phyloP scores from a whole-genome alignment of 2,329 filamentous ascomycete species.

The Claviceps pazoutovae region DNA sequence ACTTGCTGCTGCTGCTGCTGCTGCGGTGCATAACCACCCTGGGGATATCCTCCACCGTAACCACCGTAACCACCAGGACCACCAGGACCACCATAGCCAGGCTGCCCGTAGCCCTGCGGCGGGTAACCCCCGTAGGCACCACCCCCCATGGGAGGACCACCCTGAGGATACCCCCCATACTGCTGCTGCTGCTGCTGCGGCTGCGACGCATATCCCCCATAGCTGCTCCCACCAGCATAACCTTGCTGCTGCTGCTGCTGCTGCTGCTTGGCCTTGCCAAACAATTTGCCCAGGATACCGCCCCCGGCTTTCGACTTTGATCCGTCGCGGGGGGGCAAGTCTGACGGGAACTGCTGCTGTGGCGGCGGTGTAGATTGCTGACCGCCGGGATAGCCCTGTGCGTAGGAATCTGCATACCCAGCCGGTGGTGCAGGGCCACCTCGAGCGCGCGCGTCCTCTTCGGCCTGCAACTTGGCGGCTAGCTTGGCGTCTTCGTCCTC shows the following conservation, averaged over 20 bases:
- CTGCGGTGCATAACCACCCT: constrained; percentile 14
- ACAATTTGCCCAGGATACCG: constrained; percentile 35
- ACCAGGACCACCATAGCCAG: constrained; percentile 19
- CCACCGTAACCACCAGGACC: constrained; percentile 17
- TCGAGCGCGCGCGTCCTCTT: constrained; percentile 56
- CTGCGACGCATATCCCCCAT: constrained; percentile 1
- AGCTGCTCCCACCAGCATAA: constrained; percentile 12
- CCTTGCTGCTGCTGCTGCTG: constrained; percentile 10
- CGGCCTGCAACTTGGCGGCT: constrained; percentile 66
- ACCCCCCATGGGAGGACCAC: not conserved
- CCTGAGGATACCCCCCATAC: constrained; percentile 2
- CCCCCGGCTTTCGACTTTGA: constrained; percentile 26
- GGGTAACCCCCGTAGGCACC: constrained; percentile 5
- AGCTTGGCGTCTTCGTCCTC: constrained; percentile 56
- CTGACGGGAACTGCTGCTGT: constrained; percentile 16
- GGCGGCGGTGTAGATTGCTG: constrained; percentile 7
- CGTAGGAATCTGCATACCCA: constrained; percentile 18
- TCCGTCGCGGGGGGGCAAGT: constrained; percentile 28
- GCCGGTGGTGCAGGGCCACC: constrained; percentile 18
- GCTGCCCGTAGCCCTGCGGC: constrained; percentile 11
- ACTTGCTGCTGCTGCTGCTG: constrained; percentile 14
- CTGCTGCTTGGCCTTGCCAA: constrained; percentile 27
- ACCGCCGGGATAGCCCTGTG: constrained; percentile 9
- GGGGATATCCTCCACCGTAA: constrained; percentile 5
- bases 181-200: constrained; percentile 1